A percentile compares a stretch with the other conserved stretches of the same genome.
Evolutionary conservation across 1,284 basidiomycete species (phyloP).

Genomic region (Polyporus tsugae): DNA sequence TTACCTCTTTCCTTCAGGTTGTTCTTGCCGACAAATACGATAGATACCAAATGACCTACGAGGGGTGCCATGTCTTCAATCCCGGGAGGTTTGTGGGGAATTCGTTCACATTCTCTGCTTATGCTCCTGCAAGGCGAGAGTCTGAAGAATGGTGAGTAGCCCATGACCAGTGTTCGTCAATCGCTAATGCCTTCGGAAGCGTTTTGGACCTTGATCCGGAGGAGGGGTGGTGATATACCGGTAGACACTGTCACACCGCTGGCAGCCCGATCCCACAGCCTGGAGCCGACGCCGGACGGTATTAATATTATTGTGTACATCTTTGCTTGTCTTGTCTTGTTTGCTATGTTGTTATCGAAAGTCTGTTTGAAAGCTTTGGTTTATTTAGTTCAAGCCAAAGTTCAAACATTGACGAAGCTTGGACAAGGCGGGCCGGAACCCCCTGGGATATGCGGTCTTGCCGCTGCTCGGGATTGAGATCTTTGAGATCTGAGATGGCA

Average conservation of each 20-base stretch:
- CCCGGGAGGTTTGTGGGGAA: constrained; percentile 90
- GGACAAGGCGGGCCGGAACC: neutral
- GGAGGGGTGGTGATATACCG: constrained; percentile 25
- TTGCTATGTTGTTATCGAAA: neutral
- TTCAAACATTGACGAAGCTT: no score
- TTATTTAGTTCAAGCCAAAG: no score
- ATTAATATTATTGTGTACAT: neutral
- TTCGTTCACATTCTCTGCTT: constrained; percentile 87
- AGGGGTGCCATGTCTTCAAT: constrained; percentile 98
- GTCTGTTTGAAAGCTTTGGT: neutral
- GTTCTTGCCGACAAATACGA: constrained; percentile 98
- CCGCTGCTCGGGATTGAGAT: constrained; percentile 17
- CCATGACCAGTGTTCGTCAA: no score
- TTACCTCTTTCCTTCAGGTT: constrained; percentile 57
- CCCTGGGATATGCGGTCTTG: no score
- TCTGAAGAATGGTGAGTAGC: constrained; percentile 77
- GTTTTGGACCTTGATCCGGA: constrained; percentile 28
- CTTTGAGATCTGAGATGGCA: neutral
- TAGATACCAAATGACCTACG: constrained; percentile 95
- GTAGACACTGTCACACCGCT: neutral
- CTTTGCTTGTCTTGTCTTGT: neutral
- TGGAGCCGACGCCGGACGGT: neutral
- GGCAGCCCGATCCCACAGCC: neutral
- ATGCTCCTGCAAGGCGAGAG: constrained; percentile 79
- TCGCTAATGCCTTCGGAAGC: constrained; percentile 9